These are phyloP conservation scores for Cystobasidium ongulense DNA, from an alignment of 768 basidiomycete genomes.

Conservation along the genomic window DNA sequence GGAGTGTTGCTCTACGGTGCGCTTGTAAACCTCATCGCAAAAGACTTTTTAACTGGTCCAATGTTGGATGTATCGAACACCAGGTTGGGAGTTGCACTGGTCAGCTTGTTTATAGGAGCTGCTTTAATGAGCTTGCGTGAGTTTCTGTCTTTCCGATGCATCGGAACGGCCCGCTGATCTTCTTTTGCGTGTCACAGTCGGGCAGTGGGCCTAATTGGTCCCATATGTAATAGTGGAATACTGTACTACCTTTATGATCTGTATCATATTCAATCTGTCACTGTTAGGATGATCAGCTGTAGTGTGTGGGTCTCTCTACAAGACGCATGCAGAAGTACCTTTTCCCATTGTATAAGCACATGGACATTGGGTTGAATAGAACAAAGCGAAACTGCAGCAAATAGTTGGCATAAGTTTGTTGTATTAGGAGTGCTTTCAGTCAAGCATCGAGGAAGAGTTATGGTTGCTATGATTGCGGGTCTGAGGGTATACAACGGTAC, in stretches of 20 bases:
- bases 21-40: neutral
- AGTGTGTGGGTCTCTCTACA: too few species aligned
- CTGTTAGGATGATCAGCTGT: too few species aligned
- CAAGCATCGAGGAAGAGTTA: too few species aligned
- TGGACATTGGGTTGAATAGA: too few species aligned
- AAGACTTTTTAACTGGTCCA: neutral
- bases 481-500: too few species aligned
- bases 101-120: neutral
- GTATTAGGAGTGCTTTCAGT: too few species aligned
- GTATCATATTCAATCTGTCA: neutral
- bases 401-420: too few species aligned
- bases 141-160: neutral
- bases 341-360: too few species aligned
- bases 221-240: neutral
- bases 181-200: neutral
- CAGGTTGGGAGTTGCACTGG: neutral
- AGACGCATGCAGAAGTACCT: too few species aligned
- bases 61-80: neutral
- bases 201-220: neutral
- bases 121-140: neutral
- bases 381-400: too few species aligned
- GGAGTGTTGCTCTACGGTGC: conserved; percentile 1
- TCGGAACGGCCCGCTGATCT: neutral
- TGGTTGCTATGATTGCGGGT: too few species aligned
- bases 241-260: neutral